Percentiles rank a stretch among this genome's conserved stretches.
These are phyloP conservation scores for Nigrograna mackinnonii DNA, from an alignment of 2,329 filamentous ascomycete genomes.

Conservation along the genomic window DNA sequence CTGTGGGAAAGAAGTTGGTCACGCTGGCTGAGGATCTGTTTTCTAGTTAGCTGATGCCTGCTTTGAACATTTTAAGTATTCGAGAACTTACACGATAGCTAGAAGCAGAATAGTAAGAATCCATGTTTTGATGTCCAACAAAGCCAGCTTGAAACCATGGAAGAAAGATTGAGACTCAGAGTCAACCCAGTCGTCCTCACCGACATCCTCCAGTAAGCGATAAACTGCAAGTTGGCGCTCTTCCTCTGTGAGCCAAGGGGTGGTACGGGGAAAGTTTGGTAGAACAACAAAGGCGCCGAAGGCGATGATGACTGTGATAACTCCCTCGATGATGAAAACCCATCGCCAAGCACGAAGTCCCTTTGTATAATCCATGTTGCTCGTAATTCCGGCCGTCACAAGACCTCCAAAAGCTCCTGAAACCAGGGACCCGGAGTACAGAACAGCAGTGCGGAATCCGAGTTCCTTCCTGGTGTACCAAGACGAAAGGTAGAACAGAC, in stretches of 20 bases:
- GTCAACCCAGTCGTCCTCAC: conserved; percentile 43
- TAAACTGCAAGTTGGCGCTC: conserved; percentile 43
- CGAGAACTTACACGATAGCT: conserved; percentile 46
- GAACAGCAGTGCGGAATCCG: conserved; percentile 65
- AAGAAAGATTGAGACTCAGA: conserved; percentile 41
- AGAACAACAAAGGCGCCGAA: conserved; percentile 62
- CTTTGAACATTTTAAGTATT: too few relatives aligned
- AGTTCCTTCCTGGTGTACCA: conserved; percentile 75
- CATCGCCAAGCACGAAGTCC: conserved; percentile 67
- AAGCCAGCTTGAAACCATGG: conserved; percentile 44
- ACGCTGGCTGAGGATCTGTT: conserved; percentile 42
- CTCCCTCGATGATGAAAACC: conserved; percentile 73
- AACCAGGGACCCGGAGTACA: conserved; percentile 71
- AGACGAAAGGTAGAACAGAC: conserved; percentile 64
- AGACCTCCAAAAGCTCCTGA: conserved; percentile 72
- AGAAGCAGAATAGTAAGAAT: conserved; percentile 42
- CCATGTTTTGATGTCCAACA: conserved; percentile 45
- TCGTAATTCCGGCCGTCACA: conserved; percentile 64
- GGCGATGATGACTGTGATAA: conserved; percentile 66
- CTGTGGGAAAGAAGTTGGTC: conserved; percentile 63
- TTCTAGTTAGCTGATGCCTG: too few relatives aligned
- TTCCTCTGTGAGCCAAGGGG: conserved; percentile 41
- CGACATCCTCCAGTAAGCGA: conserved; percentile 42
- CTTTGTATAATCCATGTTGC: conserved; percentile 62
- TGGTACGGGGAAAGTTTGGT: conserved; percentile 66